Conservation (phyloP, 768 basidiomycete species). For the Crucibulum laeve region DNA sequence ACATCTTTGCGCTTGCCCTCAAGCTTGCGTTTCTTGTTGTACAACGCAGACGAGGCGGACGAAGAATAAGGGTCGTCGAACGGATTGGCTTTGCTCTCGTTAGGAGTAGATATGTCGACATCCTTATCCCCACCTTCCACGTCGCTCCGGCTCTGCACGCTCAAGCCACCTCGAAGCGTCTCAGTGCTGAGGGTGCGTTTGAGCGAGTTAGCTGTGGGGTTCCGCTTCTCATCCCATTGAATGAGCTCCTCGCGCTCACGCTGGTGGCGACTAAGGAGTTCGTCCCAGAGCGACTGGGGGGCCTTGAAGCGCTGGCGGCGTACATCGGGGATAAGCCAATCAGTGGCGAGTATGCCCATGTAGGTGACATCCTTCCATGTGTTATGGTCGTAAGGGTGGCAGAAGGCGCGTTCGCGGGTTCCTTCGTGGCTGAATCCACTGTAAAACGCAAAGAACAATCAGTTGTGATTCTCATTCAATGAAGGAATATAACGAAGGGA, state of each 20-base stretch:
- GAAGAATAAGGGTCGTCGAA: no score
- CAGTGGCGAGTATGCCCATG: conserved; percentile 57
- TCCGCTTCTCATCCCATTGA: conserved; percentile 42
- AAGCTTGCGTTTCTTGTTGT: no score
- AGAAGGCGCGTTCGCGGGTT: conserved; percentile 50
- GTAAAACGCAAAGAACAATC: conserved; percentile 2
- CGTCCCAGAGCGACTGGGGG: conserved; percentile 53
- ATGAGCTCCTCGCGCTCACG: conserved; percentile 53
- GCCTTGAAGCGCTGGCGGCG: conserved; percentile 16
- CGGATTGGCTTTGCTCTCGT: no score
- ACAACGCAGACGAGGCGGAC: no score
- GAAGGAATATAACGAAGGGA: conserved; percentile 3
- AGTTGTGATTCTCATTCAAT: not conserved
- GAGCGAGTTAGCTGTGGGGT: conserved; percentile 7
- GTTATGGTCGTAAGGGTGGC: conserved; percentile 33
- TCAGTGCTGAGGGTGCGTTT: conserved; percentile 36
- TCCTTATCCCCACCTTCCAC: no score
- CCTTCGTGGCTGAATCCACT: conserved; percentile 66
- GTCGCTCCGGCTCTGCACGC: no score
- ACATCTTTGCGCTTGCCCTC: no score
- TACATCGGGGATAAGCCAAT: conserved; percentile 39
- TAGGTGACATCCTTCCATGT: conserved; percentile 62
- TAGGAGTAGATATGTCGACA: no score
- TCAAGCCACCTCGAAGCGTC: conserved; percentile 35
- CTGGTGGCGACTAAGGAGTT: conserved; percentile 53